Percentiles rank a stretch among this genome's conserved stretches.
Evolutionary conservation across 2,329 filamentous ascomycete species (phyloP).

Genomic region (Curvularia hawaiiensis): DNA sequence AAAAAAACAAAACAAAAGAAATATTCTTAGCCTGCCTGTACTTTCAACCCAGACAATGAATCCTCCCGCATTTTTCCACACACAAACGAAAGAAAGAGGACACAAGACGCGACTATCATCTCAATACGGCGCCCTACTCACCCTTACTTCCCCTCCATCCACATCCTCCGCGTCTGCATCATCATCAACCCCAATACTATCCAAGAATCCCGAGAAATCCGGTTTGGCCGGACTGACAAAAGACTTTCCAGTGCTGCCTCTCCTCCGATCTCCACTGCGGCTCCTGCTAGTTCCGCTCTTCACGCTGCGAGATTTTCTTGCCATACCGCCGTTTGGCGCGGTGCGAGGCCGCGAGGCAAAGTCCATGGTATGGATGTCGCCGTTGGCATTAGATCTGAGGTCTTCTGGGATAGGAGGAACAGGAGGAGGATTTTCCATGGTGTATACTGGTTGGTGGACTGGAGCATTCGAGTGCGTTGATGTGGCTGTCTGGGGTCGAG

Average conservation of each 20-base stretch:
- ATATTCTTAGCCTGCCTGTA: background rate
- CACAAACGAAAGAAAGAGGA: too few relatives aligned
- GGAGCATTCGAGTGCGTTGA: constrained; percentile 12
- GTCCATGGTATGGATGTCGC: constrained; percentile 14
- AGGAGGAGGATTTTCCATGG: constrained; percentile 33
- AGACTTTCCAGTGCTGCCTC: constrained; percentile 15
- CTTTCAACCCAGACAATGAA: too few relatives aligned
- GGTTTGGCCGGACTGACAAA: constrained; percentile 20
- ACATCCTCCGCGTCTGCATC: constrained; percentile 11
- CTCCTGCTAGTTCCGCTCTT: constrained; percentile 30
- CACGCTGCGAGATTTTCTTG: constrained; percentile 34
- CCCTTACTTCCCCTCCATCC: constrained; percentile 15
- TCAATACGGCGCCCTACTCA: constrained; percentile 37
- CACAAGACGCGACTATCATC: background rate
- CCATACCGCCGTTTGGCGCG: constrained; percentile 23
- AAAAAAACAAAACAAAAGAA: background rate
- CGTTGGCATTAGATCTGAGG: constrained; percentile 20
- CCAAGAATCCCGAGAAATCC: constrained; percentile 42
- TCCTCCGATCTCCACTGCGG: constrained; percentile 25
- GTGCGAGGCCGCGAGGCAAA: constrained; percentile 30
- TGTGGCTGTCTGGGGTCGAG: constrained; percentile 21
- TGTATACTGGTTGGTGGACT: constrained; percentile 17
- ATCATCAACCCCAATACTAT: constrained; percentile 40
- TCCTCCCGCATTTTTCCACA: background rate
- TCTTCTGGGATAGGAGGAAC: constrained; percentile 42